These are phyloP conservation scores for Phytophthora lateralis DNA, from an alignment of 352 stramenopile genomes.

Conservation along the genomic window DNA sequence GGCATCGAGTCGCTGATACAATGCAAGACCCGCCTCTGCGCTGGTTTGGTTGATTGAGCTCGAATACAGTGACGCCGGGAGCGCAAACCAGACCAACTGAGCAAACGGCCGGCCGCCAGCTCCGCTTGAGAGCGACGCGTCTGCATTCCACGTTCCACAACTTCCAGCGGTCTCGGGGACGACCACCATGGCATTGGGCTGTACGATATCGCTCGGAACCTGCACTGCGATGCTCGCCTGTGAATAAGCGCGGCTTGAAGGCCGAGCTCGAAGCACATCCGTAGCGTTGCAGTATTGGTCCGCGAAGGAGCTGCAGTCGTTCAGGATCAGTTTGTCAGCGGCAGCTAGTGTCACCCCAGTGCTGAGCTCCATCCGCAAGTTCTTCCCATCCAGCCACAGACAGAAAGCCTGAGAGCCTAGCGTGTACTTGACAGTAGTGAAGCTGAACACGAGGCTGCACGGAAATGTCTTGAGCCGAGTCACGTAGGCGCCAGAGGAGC, in stretches of 20 bases:
- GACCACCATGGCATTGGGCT: conserved; percentile 50
- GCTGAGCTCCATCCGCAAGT: conserved; percentile 55
- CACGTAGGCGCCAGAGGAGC: conserved; percentile 26
- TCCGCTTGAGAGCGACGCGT: conserved; percentile 63
- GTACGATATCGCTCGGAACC: conserved; percentile 38
- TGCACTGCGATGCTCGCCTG: conserved; percentile 49
- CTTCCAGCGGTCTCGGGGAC: conserved; percentile 60
- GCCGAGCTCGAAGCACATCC: conserved; percentile 49
- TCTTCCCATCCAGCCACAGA: conserved; percentile 61
- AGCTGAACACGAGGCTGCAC: conserved; percentile 55
- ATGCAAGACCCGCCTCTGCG: conserved; percentile 11
- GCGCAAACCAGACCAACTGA: conserved; percentile 45
- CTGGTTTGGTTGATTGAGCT: conserved; percentile 11
- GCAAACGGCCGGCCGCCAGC: conserved; percentile 53
- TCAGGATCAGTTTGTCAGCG: conserved; percentile 50
- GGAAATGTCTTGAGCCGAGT: conserved; percentile 51
- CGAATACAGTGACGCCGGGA: conserved; percentile 38
- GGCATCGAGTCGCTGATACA: conserved; percentile 41
- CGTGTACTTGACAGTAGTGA: conserved; percentile 36
- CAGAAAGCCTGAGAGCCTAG: conserved; percentile 49
- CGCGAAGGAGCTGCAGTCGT: conserved; percentile 52
- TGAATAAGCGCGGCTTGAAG: conserved; percentile 62
- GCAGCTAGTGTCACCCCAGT: conserved; percentile 46
- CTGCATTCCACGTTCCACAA: conserved; percentile 56
- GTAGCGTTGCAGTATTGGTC: conserved; percentile 56